A percentile compares a stretch with the other conserved stretches of the same genome.
phyloP scores from a whole-genome alignment of 169 alveolate genomes.

The Cryptosporidium viatorum region DNA sequence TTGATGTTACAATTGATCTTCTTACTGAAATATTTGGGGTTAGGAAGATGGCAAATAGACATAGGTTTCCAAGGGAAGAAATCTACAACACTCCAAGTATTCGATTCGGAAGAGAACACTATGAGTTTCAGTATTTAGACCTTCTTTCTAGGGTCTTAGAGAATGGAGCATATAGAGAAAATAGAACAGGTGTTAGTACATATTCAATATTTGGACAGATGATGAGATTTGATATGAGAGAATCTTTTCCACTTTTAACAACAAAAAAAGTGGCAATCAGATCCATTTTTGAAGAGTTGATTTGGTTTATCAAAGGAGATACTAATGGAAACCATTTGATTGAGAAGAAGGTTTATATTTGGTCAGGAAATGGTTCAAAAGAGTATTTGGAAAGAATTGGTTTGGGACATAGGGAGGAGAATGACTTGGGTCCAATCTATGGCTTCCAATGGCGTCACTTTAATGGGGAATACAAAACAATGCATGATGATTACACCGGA shows the following conservation, averaged over 20 bases:
- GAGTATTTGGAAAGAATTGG: conserved; percentile 94
- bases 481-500: conserved; percentile 91
- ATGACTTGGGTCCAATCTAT: conserved; percentile 95
- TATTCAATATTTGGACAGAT: conserved; percentile 90
- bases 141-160: conserved; percentile 90
- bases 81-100: conserved; percentile 38
- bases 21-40: conserved; percentile 74
- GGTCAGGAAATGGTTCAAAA: conserved; percentile 98
- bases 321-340: conserved; percentile 94
- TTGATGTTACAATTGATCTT: conserved; percentile 79
- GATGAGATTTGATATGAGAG: conserved; percentile 93
- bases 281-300: conserved; percentile 90
- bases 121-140: conserved; percentile 94
- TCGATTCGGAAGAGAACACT: conserved; percentile 82
- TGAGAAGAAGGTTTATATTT: conserved; percentile 92
- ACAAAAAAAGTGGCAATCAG: conserved; percentile 91
- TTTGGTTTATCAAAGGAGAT: conserved; percentile 95
- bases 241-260: conserved; percentile 95
- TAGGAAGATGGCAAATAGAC: conserved; percentile 53
- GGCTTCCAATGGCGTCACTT: conserved; percentile 99
- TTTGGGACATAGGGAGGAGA: conserved; percentile 93
- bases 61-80: conserved; percentile 37
- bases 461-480: conserved; percentile 93
- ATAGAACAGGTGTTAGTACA: conserved; percentile 87
- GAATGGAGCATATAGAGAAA: conserved; percentile 90